Base-by-base conservation (phyloP, 257 asterid genomes). In the Solanum boliviense region DNA sequence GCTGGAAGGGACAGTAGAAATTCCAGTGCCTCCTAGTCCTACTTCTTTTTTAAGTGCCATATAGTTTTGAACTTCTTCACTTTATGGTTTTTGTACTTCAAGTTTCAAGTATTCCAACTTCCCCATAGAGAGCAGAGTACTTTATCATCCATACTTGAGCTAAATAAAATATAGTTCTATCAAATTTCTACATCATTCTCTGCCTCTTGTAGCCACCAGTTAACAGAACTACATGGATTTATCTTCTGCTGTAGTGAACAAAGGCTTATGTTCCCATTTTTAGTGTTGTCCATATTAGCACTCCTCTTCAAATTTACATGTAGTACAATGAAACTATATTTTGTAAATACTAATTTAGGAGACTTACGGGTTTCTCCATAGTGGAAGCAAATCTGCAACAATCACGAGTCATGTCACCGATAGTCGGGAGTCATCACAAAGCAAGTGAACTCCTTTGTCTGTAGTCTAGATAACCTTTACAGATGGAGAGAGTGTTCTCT, bases 1-100 rank as follows among this genome's bases (percentile, higher is more conserved):
- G 95, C 87, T 94, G n/a, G 97, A 93, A 75, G 97, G 95, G 32
- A 91, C 92, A 48, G 91, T 93, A 3, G 95, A 92, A 8, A 89
- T 92, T 35, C 94, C 95, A 13, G 73, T 90, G 75, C 96, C 96
- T 31, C 96, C 94, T 13, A 87, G 88, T 87, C 93, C 95, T 68
- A 29, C 89, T 83, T 93, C 93, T 10, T 91, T 92, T 52, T 83
- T 91, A 2, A 92, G 92, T 87, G 10, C 92, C 34, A 10, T 75
- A 6, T 89, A 91, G 78, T 44, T 83, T 27, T 23, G 36, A 39
- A 68, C 29, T 68, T 39, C 96, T 18, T 79, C 21, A 20, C 9
- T 39, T n/a, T 78, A 13, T 78, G 15, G 60, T 13, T 44, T 41
- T 27, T 16, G 38, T 18, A 73, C 46, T 73, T 35, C n/a, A 18